A percentile compares a stretch with the other conserved stretches of the same genome.
Evolutionary conservation across 345 rosid species (phyloP).

Genomic region (Arabis hirsuta): DNA sequence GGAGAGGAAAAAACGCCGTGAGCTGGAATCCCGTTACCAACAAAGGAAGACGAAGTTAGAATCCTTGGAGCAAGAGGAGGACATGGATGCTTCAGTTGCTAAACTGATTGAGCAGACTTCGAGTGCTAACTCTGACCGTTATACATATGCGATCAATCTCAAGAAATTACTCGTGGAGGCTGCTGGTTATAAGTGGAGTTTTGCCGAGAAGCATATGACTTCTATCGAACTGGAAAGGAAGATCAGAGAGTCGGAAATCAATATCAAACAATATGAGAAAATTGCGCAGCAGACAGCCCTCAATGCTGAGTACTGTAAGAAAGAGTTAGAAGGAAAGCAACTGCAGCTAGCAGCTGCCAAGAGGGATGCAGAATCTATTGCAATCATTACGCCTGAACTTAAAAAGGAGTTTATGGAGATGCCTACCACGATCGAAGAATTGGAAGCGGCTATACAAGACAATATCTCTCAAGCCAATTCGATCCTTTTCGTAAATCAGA

Average conservation of each 20-base stretch:
- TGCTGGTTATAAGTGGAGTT: constrained; percentile 61
- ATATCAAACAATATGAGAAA: constrained; percentile 75
- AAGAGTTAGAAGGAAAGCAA: constrained; percentile 61
- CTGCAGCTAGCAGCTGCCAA: constrained; percentile 68
- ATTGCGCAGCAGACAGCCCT: constrained; percentile 61
- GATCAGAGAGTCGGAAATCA: constrained; percentile 72
- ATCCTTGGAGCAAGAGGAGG: constrained; percentile 68
- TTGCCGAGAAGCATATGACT: constrained; percentile 64
- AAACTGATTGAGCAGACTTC: constrained; percentile 66
- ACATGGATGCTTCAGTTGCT: constrained; percentile 61
- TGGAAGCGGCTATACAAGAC: constrained; percentile 92
- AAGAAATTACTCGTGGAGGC: constrained; percentile 73
- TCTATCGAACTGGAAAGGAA: constrained; percentile 78
- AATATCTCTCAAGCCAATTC: constrained; percentile 82
- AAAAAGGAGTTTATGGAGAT: constrained; percentile 76
- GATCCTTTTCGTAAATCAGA: constrained; percentile 76
- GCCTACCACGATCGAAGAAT: constrained; percentile 85
- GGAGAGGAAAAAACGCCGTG: constrained; percentile 60
- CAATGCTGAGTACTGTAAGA: constrained; percentile 60
- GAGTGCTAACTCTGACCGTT: constrained; percentile 55
- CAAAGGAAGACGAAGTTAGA: constrained; percentile 68
- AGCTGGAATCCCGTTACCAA: constrained; percentile 58
- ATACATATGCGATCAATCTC: constrained; percentile 52
- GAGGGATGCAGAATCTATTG: constrained; percentile 77
- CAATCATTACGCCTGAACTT: constrained; percentile 78